phyloP scores from a whole-genome alignment of 495 filamentous ascomycete genomes.

The Monascus purpureus region DNA sequence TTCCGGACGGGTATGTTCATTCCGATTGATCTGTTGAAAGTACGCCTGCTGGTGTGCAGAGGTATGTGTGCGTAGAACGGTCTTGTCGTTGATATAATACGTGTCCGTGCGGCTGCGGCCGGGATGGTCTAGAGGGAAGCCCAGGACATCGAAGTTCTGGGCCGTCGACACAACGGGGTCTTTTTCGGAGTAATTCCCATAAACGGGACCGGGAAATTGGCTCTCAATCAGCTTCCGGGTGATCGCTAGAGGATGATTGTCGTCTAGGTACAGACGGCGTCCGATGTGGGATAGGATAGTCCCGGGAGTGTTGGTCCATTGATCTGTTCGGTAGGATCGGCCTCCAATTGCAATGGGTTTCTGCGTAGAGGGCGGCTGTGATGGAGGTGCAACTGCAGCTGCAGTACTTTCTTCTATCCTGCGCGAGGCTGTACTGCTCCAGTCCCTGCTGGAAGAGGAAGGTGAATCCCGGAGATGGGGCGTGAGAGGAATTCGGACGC shows the following conservation, averaged over 20 bases:
- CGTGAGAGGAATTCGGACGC: slow-evolving; percentile 15
- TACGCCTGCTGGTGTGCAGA: slow-evolving; percentile 83
- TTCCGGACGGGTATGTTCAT: slow-evolving; percentile 34
- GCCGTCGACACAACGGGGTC: slow-evolving; percentile 72
- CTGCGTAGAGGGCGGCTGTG: slow-evolving; percentile 5
- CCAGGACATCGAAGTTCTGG: slow-evolving; percentile 89
- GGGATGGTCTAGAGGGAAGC: slow-evolving; percentile 80
- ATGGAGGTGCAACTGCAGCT: slow-evolving; percentile 1
- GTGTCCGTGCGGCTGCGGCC: slow-evolving; percentile 82
- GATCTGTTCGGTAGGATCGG: slow-evolving; percentile 49
- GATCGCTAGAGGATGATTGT: slow-evolving; percentile 79
- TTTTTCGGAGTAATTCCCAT: slow-evolving; percentile 60
- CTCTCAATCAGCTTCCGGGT: slow-evolving; percentile 88
- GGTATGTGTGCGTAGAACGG: slow-evolving; percentile 83
- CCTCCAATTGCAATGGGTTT: slow-evolving; percentile 41
- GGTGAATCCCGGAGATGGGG: slow-evolving; percentile 5
- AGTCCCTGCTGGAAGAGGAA: slow-evolving; percentile 9
- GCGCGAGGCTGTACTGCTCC: slow-evolving; percentile 23
- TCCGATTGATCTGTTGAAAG: slow-evolving; percentile 44
- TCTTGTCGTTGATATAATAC: slow-evolving; percentile 82
- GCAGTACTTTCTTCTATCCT: slow-evolving; percentile 9
- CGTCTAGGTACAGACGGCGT: slow-evolving; percentile 69
- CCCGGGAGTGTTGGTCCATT: slow-evolving; percentile 74
- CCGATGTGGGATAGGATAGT: slow-evolving; percentile 59
- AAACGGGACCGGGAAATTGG: slow-evolving; percentile 60